Conservation (phyloP, 176 grass and related monocot genomes). For the Hordeum marinum region DNA sequence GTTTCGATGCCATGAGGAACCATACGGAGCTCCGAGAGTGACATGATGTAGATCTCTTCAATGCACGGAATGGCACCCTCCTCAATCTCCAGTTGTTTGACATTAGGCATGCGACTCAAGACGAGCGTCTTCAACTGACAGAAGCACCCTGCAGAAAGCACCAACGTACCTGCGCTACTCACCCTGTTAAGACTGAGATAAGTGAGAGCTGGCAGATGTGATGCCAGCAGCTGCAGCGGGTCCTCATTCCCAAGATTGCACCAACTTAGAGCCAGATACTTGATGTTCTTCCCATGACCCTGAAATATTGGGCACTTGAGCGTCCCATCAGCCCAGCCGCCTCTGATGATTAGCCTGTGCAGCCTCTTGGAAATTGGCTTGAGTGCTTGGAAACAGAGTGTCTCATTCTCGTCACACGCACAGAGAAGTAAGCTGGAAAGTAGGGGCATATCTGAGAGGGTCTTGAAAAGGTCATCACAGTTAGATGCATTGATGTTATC, state of each 20-base stretch:
- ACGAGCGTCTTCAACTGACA: background rate
- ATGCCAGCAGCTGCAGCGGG: too few species aligned
- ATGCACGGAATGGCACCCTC: background rate
- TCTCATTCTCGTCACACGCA: conserved; percentile 24
- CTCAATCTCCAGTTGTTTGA: background rate
- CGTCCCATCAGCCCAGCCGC: background rate
- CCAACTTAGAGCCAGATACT: too few species aligned
- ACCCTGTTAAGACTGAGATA: too few species aligned
- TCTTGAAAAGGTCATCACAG: conserved; percentile 15
- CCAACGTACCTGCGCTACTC: too few species aligned
- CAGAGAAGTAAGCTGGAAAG: conserved; percentile 4
- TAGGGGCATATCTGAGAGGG: conserved; percentile 9
- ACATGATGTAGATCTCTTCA: background rate
- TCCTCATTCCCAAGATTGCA: too few species aligned
- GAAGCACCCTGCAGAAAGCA: background rate
- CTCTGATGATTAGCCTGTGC: background rate
- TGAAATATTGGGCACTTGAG: conserved; percentile 21
- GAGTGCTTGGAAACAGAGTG: conserved; percentile 10
- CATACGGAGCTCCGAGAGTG: background rate
- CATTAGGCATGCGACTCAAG: background rate
- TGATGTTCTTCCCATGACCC: background rate
- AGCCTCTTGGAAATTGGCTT: background rate
- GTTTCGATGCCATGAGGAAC: background rate
- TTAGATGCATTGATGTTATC: background rate
- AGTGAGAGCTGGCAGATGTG: too few species aligned